Evolutionary conservation across 257 asterid genomes (phyloP), one percentile per base, ranked within the genome.

Genomic region (Galeopsis tetrahit): DNA sequence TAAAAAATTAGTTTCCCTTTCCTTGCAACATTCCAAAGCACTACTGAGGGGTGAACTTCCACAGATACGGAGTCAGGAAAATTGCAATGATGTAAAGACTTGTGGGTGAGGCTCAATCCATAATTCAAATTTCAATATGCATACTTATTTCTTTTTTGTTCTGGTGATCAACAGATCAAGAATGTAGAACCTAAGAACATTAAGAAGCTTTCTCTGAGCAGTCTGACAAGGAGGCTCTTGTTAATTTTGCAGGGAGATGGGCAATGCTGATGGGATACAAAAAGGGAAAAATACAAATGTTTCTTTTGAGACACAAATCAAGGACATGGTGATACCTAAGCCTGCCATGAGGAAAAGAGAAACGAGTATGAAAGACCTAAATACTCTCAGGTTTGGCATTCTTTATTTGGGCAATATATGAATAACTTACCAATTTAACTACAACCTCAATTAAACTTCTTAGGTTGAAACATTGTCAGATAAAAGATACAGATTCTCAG

Each of bases 371-470:
- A 72, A 77, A 66, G 80, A 72, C 72, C 74, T 75, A 38, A 71
- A 78, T 63, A 74, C 81, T 63, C 70, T 77, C 79, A 85, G 88
- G 93, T 86, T 53, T 63, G 68, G 43, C 68, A 40, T 81, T 77
- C 79, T 38, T 67, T 60, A 42, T 34, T 63, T 38, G 48, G 40
- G 8, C 52, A 48, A 56, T 71, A 64, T 55, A 65, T 59, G 64
- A n/a, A 10, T 31, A 70, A 68, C 38, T 68, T 63, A 64, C 71
- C 59, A 55, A 14, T 21, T 21, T 21, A 21, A 21, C 28, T 21
- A 21, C 28, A 21, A 21, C 28, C 28, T 21, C 28, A 21, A 21
- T 9, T 28, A 55, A 59, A 38, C 34, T 69, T 62, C 42, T 49
- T 68, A 56, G 28, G 58, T 38, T 10, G 36, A 57, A 28, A 63